These are phyloP conservation scores for Raffaelea deltoideospora DNA, from an alignment of 2,329 filamentous ascomycete species.

Conservation along the genomic window DNA sequence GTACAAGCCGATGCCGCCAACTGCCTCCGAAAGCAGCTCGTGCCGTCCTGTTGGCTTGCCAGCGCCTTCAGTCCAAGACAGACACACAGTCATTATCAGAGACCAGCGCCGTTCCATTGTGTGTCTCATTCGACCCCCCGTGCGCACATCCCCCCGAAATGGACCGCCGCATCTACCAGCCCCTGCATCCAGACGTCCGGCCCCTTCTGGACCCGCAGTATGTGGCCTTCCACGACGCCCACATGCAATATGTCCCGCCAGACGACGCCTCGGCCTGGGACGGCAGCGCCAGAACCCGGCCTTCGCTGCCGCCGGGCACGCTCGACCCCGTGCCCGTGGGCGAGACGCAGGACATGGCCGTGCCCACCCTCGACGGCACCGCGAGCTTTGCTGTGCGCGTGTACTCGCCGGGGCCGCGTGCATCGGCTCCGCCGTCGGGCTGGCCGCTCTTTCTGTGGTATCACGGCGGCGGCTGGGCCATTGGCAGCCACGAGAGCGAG, in stretches of 20 bases:
- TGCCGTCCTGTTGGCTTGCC: no score
- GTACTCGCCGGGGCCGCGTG: conserved; percentile 19
- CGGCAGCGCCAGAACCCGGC: conserved; percentile 14
- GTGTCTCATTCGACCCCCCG: no score
- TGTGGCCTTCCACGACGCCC: conserved; percentile 20
- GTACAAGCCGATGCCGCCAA: no score
- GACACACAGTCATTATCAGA: no score
- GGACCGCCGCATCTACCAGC: conserved; percentile 12
- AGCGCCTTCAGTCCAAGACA: no score
- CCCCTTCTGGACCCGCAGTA: conserved; percentile 21
- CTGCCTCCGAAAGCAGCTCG: no score
- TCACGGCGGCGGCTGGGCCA: conserved; percentile 24
- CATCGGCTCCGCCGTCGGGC: conserved; percentile 11
- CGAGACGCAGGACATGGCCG: conserved; percentile 12
- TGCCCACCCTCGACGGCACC: conserved; percentile 13
- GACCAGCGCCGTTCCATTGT: no score
- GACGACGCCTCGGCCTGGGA: conserved; percentile 20
- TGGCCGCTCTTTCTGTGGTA: conserved; percentile 24
- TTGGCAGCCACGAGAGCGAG: conserved; percentile 19
- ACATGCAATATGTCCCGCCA: conserved; percentile 20
- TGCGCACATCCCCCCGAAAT: no score
- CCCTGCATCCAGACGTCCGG: conserved; percentile 18
- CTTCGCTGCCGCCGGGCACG: conserved; percentile 11
- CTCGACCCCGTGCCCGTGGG: conserved; percentile 14
- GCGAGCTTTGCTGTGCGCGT: conserved; percentile 16